Evolutionary conservation across 805 yeast species (phyloP), one percentile per base, ranked within the genome.

Genomic region (Starmera quercuum): DNA sequence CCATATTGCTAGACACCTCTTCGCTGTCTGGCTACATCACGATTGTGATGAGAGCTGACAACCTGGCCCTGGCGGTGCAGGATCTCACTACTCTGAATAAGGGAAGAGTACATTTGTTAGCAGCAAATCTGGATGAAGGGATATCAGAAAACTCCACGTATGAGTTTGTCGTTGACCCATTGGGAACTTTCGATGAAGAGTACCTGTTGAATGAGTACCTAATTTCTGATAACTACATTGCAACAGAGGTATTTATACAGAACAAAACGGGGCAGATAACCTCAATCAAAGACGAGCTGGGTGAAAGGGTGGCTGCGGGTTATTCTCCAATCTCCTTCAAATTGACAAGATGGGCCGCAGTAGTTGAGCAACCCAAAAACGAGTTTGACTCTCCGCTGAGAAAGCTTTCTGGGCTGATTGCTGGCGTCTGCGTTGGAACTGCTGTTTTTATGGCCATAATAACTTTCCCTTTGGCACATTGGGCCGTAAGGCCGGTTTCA

Each of bases 381-480:
- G 68, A 58, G 2, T 84, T 86, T 53, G 61, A 74, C 52, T 71
- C 64, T 3, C 92, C 95, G 0, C 68, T 80, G 5, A 59, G 66
- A 16, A 71, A 68, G 41, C 58, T 87, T 26, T 68, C 78, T 2
- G 73, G 74, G 42, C 80, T 87, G 32, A 79, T 84, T 38, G 68
- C 78, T 29, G 94, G 92, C 5, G 79, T 83, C 1, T 85, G 83
- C 17, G 62, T 87, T 25, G 94, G 83, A 1, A 74, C 83, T 15
- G 92, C 92, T 4, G 83, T 64, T 1, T 71, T 81, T 41, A 75
- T 85, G 65, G 75, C 83, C 43, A 39, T 83, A 1, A 53, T 83
- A n/a, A 84, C 95, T 1, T 72, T 86, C 53, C 88, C 92, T 5
- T 56, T 87, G 34, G 86, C 95, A 0, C 86, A 83, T 38, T 82